Base-by-base conservation (phyloP, 1,284 basidiomycete genomes). In the Hypsizygus ulmarius region DNA sequence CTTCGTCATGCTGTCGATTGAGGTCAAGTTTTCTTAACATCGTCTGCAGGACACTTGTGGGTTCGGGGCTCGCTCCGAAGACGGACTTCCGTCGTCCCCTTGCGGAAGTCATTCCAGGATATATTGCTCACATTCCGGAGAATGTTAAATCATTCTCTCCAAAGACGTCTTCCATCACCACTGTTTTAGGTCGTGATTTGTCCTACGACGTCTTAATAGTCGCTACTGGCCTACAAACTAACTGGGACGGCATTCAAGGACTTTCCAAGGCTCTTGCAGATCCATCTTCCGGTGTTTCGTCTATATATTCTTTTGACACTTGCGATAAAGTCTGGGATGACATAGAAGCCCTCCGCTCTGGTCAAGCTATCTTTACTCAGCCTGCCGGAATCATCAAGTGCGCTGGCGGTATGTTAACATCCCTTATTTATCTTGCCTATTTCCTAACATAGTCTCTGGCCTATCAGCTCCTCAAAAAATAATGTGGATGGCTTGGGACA, bases 341-440 rank as follows among this genome's bases (percentile, higher is more conserved):
- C 58, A 84, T 96, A 40, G 81, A 90, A 50, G 73, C 77, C 7
- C 77, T 95, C 54, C 79, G 86, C 43, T 72, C 75, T 3, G 94
- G 93, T 14, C 82, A 86, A 45, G 94, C 95, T 1, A 80, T 99
- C 60, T 98, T 99, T 72, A 98, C 96, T 0, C 96, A 98, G 66
- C 96, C 95, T 25, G 83, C 87, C n/a, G 93, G 95, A 16, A 74
- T 93, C 18, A 82, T 98, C 67, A 98, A 98, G 71, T 98, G 95
- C 65, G 90, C 94, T 45, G 96, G 96, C 67, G 93, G 87, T 86
- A 57, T 55, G 70, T 42, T 10, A n/a, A 3, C 8, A 36, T 43
- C 15, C 27, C 12, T 4, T 11, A 32, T 15, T 1, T 6, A 44
- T 34, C 51, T 28, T 37, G 7, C 41, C 12, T 43, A 18, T 28